These are phyloP conservation scores for Tylopilus plumbeoviolaceoides DNA, from an alignment of 768 basidiomycete genomes.

Conservation along the genomic window DNA sequence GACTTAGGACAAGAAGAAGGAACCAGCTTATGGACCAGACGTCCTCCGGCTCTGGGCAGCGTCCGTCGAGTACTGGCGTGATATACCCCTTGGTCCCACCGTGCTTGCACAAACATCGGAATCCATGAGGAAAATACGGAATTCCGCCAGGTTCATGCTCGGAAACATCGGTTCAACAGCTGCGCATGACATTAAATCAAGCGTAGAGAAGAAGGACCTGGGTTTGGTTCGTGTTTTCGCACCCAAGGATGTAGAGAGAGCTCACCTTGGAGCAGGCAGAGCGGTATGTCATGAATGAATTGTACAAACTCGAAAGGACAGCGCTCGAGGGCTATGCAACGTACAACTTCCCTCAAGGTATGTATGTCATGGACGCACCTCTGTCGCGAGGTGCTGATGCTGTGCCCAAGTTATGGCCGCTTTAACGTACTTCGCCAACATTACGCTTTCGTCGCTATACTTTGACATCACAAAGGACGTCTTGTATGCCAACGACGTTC, in stretches of 20 bases:
- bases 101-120: constrained; percentile 74
- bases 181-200: not conserved
- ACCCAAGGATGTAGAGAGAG: not conserved
- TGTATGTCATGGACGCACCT: not conserved
- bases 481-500: constrained; percentile 65
- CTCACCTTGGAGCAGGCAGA: constrained; percentile 55
- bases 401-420: constrained; percentile 57
- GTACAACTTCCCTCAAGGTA: constrained; percentile 84
- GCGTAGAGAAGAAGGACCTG: constrained; percentile 41
- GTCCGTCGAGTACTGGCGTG: constrained; percentile 83
- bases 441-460: constrained; percentile 85
- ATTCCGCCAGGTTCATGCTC: constrained; percentile 80
- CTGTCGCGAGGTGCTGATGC: not conserved
- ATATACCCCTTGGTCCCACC: constrained; percentile 80
- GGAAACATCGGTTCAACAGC: constrained; percentile 57
- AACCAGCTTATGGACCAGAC: constrained; percentile 83
- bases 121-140: constrained; percentile 78
- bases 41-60: constrained; percentile 89
- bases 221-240: constrained; percentile 50
- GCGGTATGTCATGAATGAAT: constrained; percentile 80
- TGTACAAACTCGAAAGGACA: constrained; percentile 65
- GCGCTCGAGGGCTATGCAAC: constrained; percentile 65
- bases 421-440: constrained; percentile 73
- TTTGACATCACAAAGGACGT: constrained; percentile 90
- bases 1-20: constrained; percentile 56